Evolutionary conservation across 2,329 filamentous ascomycete species (phyloP).

Genomic region (Macrophomina phaseolina): DNA sequence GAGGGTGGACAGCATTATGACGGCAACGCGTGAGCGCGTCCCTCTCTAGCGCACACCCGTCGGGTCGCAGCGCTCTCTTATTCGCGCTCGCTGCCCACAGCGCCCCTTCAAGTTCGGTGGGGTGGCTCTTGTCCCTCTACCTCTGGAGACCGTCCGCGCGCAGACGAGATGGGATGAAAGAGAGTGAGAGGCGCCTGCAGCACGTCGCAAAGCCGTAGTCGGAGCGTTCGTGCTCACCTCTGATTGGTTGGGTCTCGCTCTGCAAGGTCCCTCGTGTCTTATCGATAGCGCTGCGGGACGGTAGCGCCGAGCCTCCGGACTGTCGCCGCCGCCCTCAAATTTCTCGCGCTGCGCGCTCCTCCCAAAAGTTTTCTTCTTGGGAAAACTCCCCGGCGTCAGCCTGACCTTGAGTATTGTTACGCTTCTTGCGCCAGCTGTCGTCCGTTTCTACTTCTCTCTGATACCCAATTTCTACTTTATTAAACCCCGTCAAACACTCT

Average conservation of each 20-base stretch:
- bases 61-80: not conserved
- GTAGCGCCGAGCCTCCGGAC: constrained; percentile 24
- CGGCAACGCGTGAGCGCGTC: constrained; percentile 13
- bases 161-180: not conserved
- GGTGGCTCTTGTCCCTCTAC: too few relatives aligned
- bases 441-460: constrained; percentile 34
- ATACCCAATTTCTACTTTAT: constrained; percentile 20
- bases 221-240: not conserved
- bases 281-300: constrained; percentile 24
- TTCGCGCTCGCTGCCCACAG: not conserved
- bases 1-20: not conserved
- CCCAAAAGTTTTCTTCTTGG: constrained; percentile 49
- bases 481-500: not conserved
- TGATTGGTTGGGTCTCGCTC: not conserved
- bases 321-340: constrained; percentile 25
- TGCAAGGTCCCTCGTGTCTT: not conserved
- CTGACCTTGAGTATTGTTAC: constrained; percentile 54
- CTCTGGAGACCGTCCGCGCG: not conserved
- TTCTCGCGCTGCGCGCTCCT: constrained; percentile 34
- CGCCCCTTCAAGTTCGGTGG: not conserved
- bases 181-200: not conserved
- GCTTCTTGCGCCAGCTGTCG: constrained; percentile 36
- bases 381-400: constrained; percentile 60
- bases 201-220: not conserved
- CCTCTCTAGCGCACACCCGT: not conserved